phyloP scores from a whole-genome alignment of 2,329 filamentous ascomycete genomes.

The Aureobasidium sp. region DNA sequence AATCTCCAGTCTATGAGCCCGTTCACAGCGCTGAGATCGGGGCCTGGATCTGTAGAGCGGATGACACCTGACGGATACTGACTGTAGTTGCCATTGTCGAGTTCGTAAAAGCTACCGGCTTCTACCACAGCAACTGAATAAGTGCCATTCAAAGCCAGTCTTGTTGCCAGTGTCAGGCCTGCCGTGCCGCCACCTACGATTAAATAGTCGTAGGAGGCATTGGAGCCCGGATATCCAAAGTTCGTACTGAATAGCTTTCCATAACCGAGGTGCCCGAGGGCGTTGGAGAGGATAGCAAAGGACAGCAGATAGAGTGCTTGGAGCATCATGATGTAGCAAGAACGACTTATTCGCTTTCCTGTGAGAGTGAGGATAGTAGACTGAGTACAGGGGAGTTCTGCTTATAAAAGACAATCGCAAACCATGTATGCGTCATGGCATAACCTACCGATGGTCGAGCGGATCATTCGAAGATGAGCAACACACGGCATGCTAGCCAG shows the following conservation, averaged over 20 bases:
- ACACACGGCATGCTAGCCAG: too few relatives aligned
- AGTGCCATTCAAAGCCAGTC: constrained; percentile 19
- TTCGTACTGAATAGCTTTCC: not conserved
- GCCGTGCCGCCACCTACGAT: constrained; percentile 20
- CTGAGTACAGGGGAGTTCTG: not conserved
- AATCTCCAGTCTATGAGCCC: constrained; percentile 28
- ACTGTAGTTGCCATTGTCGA: constrained; percentile 23
- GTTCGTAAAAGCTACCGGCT: constrained; percentile 23
- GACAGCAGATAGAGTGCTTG: not conserved
- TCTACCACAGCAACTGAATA: constrained; percentile 23
- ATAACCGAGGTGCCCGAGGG: not conserved
- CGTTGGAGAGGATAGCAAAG: not conserved
- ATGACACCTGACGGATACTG: constrained; percentile 21
- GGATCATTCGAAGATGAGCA: not conserved
- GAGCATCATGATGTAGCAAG: not conserved
- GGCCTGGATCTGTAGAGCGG: not conserved
- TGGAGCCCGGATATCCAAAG: not conserved
- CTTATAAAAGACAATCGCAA: not conserved
- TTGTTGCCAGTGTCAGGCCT: constrained; percentile 20
- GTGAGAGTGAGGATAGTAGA: not conserved
- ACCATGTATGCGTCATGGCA: not conserved
- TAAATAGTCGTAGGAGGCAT: constrained; percentile 21
- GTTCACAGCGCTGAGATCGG: constrained; percentile 18
- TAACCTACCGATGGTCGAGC: not conserved
- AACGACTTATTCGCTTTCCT: not conserved